Percentiles rank a stretch among this genome's conserved stretches.
These are phyloP conservation scores for Excoecaria agallocha DNA, from an alignment of 345 rosid genomes.

Conservation along the genomic window DNA sequence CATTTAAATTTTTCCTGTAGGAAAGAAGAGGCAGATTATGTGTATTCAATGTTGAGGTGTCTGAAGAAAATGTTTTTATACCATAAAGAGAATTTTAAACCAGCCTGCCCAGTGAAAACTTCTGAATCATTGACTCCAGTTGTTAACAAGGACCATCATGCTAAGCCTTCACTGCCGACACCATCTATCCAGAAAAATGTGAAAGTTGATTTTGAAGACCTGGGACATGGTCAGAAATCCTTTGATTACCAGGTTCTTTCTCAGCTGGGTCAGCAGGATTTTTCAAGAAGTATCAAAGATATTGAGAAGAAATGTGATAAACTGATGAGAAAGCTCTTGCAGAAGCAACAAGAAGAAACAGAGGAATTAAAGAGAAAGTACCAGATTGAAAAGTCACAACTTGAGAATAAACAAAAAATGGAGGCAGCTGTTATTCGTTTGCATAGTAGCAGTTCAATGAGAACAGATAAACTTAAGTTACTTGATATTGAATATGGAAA, in stretches of 20 bases:
- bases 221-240: conserved; percentile 31
- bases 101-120: conserved; percentile 26
- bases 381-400: conserved; percentile 42
- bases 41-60: conserved; percentile 52
- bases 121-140: conserved; percentile 26
- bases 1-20: conserved; percentile 60
- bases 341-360: conserved; percentile 45
- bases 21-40: conserved; percentile 57
- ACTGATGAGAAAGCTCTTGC: conserved; percentile 42
- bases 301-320: conserved; percentile 50
- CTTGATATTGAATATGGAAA: conserved; percentile 45
- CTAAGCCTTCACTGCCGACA: conserved; percentile 24
- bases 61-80: conserved; percentile 57
- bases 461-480: conserved; percentile 42
- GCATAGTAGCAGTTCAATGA: conserved; percentile 32
- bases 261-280: conserved; percentile 38
- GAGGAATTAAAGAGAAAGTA: conserved; percentile 36
- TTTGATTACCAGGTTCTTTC: conserved; percentile 32
- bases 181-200: conserved; percentile 18
- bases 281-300: conserved; percentile 41
- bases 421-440: conserved; percentile 55
- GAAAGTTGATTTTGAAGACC: conserved; percentile 25
- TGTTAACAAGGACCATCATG: conserved; percentile 25
- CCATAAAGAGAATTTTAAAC: conserved; percentile 28
- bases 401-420: conserved; percentile 41